Base-by-base conservation (phyloP, 2,329 filamentous ascomycete genomes). In the Aspergillus sp. region DNA sequence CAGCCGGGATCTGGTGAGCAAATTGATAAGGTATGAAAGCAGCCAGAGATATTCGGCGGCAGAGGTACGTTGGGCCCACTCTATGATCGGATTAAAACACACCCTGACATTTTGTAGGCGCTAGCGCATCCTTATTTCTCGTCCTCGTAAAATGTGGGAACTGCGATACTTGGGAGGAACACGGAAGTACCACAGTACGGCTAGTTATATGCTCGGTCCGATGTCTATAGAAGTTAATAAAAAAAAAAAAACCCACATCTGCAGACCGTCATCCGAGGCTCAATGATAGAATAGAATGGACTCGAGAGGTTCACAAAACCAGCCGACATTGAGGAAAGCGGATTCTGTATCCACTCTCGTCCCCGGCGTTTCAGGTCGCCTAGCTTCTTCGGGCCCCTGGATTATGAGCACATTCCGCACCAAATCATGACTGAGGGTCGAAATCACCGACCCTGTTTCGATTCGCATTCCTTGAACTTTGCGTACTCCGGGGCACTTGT, bases 21-120 rank as follows among this genome's bases (percentile, higher is more conserved):
- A 71, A 4, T 66, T 95, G 53, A 78, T 98, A 10, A 74, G 75
- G 41, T 98, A 86, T 68, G 83, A 95, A 63, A 85, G 79, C 61
- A 71, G 77, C 10, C 67, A 74, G 35, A 79, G 93, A 54, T 70
- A 85, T 53, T 84, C 79, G 12, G 89, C 90, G 42, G 71, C 74
- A 47, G 67, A 85, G 74, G 85, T 80, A 62, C 57, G 61, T 53
- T 53, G 50, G 19, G 9, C 17, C 37, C 19, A 15, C 35, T 6
- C 30, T 15, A 22, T 22, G 23, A 3, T 25, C 22, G 47, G 3
- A 30, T 13, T 35, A 42, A 20, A 50, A 47, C n/a, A 30, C 38
- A 30, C n/a, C 53, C 52, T 60, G 48, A 62, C 47, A 17, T 47
- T 44, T 12, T 15, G 27, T 32, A 72, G 69, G 69, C 62, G 41